These are phyloP conservation scores for Pleurotus citrinopileatus DNA, from an alignment of 768 basidiomycete species.

Conservation along the genomic window DNA sequence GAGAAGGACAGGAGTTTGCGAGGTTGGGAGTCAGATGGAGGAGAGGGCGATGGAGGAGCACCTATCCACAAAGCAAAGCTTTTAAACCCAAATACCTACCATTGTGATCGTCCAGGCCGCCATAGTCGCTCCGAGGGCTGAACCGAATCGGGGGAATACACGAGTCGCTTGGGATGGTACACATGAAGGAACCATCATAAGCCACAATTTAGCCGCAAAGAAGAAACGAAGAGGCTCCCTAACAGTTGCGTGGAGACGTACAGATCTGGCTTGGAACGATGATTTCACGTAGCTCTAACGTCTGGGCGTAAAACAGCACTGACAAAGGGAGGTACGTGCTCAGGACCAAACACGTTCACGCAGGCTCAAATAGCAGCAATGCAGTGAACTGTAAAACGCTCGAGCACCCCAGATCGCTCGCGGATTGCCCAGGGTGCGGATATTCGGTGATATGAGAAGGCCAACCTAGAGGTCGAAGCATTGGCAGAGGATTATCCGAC, in stretches of 20 bases:
- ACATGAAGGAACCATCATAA: slow-evolving; percentile 6
- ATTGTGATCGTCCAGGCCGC: slow-evolving; percentile 7
- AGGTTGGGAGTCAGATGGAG: not conserved
- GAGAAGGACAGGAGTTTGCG: too few species aligned
- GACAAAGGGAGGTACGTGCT: not conserved
- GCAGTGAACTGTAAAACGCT: not conserved
- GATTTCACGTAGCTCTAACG: not conserved
- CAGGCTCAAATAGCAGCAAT: not conserved
- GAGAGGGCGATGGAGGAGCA: not conserved
- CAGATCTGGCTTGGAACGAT: not conserved
- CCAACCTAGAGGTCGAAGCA: not conserved
- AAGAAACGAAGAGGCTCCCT: not conserved
- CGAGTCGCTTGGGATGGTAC: not conserved
- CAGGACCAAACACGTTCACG: not conserved
- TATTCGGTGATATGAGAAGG: not conserved
- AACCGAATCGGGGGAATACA: slow-evolving; percentile 3
- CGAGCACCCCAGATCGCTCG: slow-evolving; percentile 6
- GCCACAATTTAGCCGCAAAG: slow-evolving; percentile 7
- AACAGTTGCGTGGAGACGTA: slow-evolving; percentile 2
- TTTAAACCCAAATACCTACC: not conserved
- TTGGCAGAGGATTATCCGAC: not conserved
- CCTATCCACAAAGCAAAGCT: not conserved
- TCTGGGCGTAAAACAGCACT: not conserved
- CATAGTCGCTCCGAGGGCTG: not conserved
- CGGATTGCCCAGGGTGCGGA: slow-evolving; percentile 7